Evolutionary conservation across 163 green algal genomes (phyloP).

Genomic region (Prototheca stagnorum): DNA sequence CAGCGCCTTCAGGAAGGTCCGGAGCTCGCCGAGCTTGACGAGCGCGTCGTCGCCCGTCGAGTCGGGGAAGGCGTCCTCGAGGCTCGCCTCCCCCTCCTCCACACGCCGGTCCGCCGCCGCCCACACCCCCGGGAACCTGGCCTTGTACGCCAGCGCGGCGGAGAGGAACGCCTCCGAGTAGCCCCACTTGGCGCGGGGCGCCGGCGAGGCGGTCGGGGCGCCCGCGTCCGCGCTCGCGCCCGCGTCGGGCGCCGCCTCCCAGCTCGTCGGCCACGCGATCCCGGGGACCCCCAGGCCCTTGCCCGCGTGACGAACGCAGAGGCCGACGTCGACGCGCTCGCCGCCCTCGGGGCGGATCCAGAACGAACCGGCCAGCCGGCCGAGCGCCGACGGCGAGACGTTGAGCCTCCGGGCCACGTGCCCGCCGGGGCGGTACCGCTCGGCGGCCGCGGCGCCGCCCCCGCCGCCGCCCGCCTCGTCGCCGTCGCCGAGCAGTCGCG

Average conservation of each 20-base stretch:
- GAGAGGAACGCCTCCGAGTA: slow-evolving; percentile 35
- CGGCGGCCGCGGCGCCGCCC: not conserved
- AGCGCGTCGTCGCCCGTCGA: slow-evolving; percentile 10
- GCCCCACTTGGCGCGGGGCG: slow-evolving; percentile 20
- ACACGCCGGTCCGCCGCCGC: slow-evolving; percentile 4
- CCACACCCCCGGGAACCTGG: slow-evolving; percentile 14
- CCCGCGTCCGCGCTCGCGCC: not conserved
- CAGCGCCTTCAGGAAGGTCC: slow-evolving; percentile 46
- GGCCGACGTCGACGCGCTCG: slow-evolving; percentile 56
- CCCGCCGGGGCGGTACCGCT: slow-evolving; percentile 18
- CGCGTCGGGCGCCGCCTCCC: slow-evolving; percentile 5
- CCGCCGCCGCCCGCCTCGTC: slow-evolving; percentile 3
- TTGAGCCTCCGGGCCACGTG: slow-evolving; percentile 29
- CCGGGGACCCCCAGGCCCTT: slow-evolving; percentile 57
- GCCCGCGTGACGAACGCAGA: slow-evolving; percentile 53
- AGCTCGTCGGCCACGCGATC: no score
- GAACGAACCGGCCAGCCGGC: slow-evolving; percentile 48
- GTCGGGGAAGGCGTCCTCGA: slow-evolving; percentile 7
- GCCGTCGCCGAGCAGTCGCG: slow-evolving; percentile 7
- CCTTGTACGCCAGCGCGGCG: slow-evolving; percentile 23
- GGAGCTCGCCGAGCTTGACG: slow-evolving; percentile 17
- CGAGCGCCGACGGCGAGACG: slow-evolving; percentile 43
- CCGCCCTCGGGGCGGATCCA: slow-evolving; percentile 24
- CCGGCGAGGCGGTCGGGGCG: not conserved
- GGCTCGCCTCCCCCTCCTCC: slow-evolving; percentile 1